These are phyloP conservation scores for Tricholoma sp. DNA, from an alignment of 768 basidiomycete species.

Conservation along the genomic window DNA sequence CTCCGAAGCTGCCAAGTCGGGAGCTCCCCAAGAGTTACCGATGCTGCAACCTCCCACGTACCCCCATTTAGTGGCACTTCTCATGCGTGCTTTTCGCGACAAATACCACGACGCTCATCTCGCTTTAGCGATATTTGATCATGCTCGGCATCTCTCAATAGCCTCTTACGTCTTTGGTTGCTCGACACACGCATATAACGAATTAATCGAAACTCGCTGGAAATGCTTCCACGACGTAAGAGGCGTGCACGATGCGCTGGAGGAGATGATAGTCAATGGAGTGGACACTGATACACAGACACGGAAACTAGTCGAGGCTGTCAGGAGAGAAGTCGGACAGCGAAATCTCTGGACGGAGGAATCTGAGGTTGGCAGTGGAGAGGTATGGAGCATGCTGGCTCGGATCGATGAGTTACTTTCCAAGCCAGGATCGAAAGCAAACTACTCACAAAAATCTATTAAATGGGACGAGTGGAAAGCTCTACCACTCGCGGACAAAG, in stretches of 20 bases:
- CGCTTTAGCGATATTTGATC: conserved; percentile 76
- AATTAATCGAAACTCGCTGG: conserved; percentile 86
- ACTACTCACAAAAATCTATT: conserved; percentile 7
- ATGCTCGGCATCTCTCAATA: conserved; percentile 70
- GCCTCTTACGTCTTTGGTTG: conserved; percentile 88
- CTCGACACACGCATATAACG: conserved; percentile 83
- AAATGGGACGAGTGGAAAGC: conserved; percentile 48
- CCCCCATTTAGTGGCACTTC: conserved; percentile 66
- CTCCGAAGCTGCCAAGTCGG: conserved; percentile 19
- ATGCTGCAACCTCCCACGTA: conserved; percentile 62
- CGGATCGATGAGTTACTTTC: conserved; percentile 42
- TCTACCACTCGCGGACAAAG: conserved; percentile 19
- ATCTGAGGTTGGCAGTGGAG: conserved; percentile 37
- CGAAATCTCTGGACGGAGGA: conserved; percentile 50
- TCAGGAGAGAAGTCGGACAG: conserved; percentile 60
- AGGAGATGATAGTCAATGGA: conserved; percentile 82
- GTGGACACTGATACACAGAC: conserved; percentile 62
- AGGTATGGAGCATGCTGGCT: conserved; percentile 45
- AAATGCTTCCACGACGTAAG: conserved; percentile 73
- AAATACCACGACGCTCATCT: conserved; percentile 76
- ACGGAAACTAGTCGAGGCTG: conserved; percentile 50
- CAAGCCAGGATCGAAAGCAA: conserved; percentile 1
- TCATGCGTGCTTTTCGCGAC: conserved; percentile 77
- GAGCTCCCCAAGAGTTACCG: conserved; percentile 22
- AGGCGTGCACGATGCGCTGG: conserved; percentile 65